phyloP scores from a whole-genome alignment of 1,284 basidiomycete genomes.

The Fistulina hepatica region DNA sequence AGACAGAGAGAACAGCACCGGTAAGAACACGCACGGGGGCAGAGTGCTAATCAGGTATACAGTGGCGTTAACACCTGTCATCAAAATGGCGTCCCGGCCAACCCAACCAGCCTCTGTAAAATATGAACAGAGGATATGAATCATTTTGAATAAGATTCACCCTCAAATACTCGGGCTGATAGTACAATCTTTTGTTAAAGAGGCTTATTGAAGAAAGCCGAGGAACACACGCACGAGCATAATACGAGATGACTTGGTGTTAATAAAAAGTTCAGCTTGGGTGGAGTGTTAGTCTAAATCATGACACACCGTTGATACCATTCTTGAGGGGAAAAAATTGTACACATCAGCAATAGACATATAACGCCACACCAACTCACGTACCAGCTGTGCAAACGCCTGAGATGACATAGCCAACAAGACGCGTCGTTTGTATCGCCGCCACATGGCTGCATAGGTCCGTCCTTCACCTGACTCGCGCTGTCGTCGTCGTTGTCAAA shows the following conservation, averaged over 20 bases:
- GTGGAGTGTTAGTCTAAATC: no score
- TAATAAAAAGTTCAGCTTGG: slow-evolving; percentile 2
- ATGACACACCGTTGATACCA: slow-evolving; percentile 67
- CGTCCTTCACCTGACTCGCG: slow-evolving; percentile 66
- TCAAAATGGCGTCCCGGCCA: slow-evolving; percentile 88
- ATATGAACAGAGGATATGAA: slow-evolving; percentile 1
- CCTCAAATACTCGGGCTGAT: slow-evolving; percentile 74
- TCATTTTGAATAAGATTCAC: slow-evolving; percentile 28
- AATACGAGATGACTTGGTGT: slow-evolving; percentile 77
- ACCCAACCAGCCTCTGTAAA: slow-evolving; percentile 86
- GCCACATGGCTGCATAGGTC: slow-evolving; percentile 80
- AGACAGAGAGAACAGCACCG: slow-evolving; percentile 2
- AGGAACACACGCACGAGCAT: slow-evolving; percentile 59
- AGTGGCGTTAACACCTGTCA: slow-evolving; percentile 90
- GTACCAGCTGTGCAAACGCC: slow-evolving; percentile 84
- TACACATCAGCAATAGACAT: no score
- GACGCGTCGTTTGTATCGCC: slow-evolving; percentile 77
- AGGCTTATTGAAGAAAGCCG: slow-evolving; percentile 11
- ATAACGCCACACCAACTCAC: slow-evolving; percentile 24
- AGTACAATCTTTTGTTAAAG: slow-evolving; percentile 7
- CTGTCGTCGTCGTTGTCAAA: no score
- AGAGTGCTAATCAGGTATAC: slow-evolving; percentile 81
- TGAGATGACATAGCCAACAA: slow-evolving; percentile 94
- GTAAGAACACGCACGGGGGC: slow-evolving; percentile 54
- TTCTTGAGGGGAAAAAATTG: slow-evolving; percentile 39